Evolutionary conservation across 2,329 filamentous ascomycete genomes (phyloP).

Genomic region (Fusarium xylarioides): DNA sequence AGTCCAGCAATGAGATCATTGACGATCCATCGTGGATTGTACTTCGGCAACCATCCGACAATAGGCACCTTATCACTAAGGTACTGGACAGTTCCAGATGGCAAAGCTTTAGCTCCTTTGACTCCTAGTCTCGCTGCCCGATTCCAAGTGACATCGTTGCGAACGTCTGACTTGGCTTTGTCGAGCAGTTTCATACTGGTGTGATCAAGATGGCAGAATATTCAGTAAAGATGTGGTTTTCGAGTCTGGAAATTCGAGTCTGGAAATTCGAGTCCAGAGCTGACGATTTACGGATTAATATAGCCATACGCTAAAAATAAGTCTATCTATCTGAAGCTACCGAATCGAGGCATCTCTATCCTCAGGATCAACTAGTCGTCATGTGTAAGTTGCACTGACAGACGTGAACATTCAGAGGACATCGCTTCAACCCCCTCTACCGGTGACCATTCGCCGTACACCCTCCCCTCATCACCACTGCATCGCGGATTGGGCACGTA

Average conservation of each 20-base stretch:
- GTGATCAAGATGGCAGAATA: neutral
- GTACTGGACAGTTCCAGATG: constrained; percentile 64
- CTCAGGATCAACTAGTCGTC: neutral
- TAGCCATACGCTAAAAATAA: neutral
- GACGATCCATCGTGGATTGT: constrained; percentile 67
- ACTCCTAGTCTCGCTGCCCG: constrained; percentile 26
- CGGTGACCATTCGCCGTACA: constrained; percentile 22
- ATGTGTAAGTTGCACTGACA: neutral
- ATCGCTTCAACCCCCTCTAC: neutral
- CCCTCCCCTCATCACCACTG: constrained; percentile 2
- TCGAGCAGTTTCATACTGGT: constrained; percentile 37
- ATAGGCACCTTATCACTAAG: constrained; percentile 69
- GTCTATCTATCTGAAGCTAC: neutral
- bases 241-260: neutral
- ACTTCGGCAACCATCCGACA: constrained; percentile 69
- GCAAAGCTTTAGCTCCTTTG: constrained; percentile 49
- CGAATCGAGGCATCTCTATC: neutral
- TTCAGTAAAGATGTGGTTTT: neutral
- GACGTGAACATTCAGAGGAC: neutral
- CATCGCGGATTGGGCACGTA: constrained; percentile 11
- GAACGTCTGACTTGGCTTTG: constrained; percentile 27
- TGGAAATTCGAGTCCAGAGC: neutral
- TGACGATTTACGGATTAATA: constrained; percentile 11
- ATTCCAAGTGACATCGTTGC: constrained; percentile 40
- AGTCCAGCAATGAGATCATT: constrained; percentile 70